Conservation (phyloP, 2,329 filamentous ascomycete genomes). For the Penicillium rolfsii region DNA sequence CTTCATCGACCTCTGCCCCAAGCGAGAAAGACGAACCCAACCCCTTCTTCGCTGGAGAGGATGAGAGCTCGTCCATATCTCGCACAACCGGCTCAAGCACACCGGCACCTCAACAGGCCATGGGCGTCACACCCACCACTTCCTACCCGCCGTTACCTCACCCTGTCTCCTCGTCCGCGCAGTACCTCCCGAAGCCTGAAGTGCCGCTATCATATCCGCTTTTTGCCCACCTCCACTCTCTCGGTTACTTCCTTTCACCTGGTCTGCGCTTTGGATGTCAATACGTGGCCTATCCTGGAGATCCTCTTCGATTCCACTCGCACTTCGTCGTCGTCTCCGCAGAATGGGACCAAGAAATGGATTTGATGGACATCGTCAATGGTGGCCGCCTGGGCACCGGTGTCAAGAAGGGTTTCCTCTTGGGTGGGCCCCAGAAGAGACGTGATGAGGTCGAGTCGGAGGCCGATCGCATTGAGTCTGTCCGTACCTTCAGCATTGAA, state of each 20-base stretch:
- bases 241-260: slow-evolving; percentile 85
- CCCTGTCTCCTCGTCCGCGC: slow-evolving; percentile 28
- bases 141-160: slow-evolving; percentile 51
- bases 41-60: slow-evolving; percentile 29
- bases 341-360: slow-evolving; percentile 85
- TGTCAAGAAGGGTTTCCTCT: slow-evolving; percentile 92
- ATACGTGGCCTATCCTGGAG: slow-evolving; percentile 93
- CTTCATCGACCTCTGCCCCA: slow-evolving; percentile 2
- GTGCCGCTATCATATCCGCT: slow-evolving; percentile 67
- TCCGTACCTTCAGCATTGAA: slow-evolving; percentile 82
- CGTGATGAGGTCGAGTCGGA: slow-evolving; percentile 42
- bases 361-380: slow-evolving; percentile 80
- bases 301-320: slow-evolving; percentile 91
- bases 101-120: slow-evolving; percentile 21
- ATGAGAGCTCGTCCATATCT: slow-evolving; percentile 19
- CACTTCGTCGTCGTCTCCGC: slow-evolving; percentile 87
- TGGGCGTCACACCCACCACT: slow-evolving; percentile 55
- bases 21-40: slow-evolving; percentile 10
- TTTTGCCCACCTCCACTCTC: slow-evolving; percentile 76
- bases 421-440: slow-evolving; percentile 68
- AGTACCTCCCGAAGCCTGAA: slow-evolving; percentile 36
- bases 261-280: slow-evolving; percentile 92
- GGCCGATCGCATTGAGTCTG: slow-evolving; percentile 35
- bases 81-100: slow-evolving; percentile 18
- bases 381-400: slow-evolving; percentile 88